These are phyloP conservation scores for Rubia tinctorum DNA, from an alignment of 305 asterid species.

Conservation along the genomic window DNA sequence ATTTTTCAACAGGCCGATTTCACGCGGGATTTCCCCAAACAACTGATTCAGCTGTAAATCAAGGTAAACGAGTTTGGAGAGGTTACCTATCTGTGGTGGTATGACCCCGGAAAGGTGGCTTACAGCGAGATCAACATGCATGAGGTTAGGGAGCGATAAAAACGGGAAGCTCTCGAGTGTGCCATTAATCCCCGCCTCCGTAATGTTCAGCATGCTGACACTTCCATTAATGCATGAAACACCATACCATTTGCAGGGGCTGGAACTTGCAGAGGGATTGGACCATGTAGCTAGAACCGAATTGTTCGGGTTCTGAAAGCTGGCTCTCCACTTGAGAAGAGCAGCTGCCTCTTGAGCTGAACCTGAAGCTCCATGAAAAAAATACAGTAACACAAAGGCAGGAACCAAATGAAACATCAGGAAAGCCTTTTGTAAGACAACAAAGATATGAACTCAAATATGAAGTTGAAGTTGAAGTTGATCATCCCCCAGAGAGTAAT, in stretches of 20 bases:
- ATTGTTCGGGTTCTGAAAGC: background rate
- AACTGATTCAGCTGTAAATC: conserved; percentile 15
- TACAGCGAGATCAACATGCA: background rate
- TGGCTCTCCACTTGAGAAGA: conserved; percentile 15
- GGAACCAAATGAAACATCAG: background rate
- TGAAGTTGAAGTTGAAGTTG: background rate
- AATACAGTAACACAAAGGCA: background rate
- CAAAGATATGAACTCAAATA: background rate
- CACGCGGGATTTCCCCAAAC: conserved; percentile 20
- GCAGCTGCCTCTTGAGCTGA: conserved; percentile 8
- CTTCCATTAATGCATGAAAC: conserved; percentile 16
- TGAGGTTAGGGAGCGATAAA: conserved; percentile 18
- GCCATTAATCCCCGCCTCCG: conserved; percentile 13
- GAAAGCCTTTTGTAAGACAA: background rate
- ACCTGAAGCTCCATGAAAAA: background rate
- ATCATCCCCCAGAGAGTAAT: background rate
- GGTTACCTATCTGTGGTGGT: conserved; percentile 14
- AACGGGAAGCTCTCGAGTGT: conserved; percentile 19
- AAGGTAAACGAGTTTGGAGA: conserved; percentile 16
- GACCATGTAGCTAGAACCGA: conserved; percentile 14
- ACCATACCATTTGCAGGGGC: conserved; percentile 25
- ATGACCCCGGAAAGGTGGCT: conserved; percentile 21
- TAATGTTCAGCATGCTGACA: conserved; percentile 19
- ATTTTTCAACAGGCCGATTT: conserved; percentile 22
- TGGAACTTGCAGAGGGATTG: background rate